phyloP scores from a whole-genome alignment of 164 flowering plant genomes.

The Magnolia sinica region DNA sequence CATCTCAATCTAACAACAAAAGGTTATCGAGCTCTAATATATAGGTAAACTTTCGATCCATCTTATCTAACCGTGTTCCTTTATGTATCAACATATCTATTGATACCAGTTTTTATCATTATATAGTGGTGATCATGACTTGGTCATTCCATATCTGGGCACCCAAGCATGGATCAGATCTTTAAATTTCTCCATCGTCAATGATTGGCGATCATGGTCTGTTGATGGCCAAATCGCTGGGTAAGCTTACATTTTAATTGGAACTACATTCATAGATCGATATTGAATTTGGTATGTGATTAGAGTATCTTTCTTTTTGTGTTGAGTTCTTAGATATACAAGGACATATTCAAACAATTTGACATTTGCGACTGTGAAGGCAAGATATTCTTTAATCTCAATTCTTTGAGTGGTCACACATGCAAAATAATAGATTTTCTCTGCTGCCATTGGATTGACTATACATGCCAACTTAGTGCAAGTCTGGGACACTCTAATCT shows the following conservation, averaged over 20 bases:
- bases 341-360: conserved; percentile 39
- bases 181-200: conserved; percentile 42
- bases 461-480: too few species aligned
- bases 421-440: too few species aligned
- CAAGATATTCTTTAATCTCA: not conserved
- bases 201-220: conserved; percentile 60
- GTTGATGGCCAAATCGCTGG: conserved; percentile 49
- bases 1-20: conserved; percentile 1
- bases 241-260: conserved; percentile 21
- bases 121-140: conserved; percentile 62
- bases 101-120: not conserved
- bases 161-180: conserved; percentile 55
- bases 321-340: conserved; percentile 31
- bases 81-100: not conserved
- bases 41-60: not conserved
- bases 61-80: not conserved
- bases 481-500: too few species aligned
- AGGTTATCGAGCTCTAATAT: conserved; percentile 17
- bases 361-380: conserved; percentile 63
- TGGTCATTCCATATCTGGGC: conserved; percentile 25
- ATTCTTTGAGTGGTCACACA: not conserved
- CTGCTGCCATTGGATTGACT: too few species aligned
- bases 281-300: not conserved
- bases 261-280: not conserved
- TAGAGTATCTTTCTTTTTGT: not conserved